Evolutionary conservation across 805 yeast species (phyloP), one percentile per base, ranked within the genome.

Genomic region (Candida palmyrensis): DNA sequence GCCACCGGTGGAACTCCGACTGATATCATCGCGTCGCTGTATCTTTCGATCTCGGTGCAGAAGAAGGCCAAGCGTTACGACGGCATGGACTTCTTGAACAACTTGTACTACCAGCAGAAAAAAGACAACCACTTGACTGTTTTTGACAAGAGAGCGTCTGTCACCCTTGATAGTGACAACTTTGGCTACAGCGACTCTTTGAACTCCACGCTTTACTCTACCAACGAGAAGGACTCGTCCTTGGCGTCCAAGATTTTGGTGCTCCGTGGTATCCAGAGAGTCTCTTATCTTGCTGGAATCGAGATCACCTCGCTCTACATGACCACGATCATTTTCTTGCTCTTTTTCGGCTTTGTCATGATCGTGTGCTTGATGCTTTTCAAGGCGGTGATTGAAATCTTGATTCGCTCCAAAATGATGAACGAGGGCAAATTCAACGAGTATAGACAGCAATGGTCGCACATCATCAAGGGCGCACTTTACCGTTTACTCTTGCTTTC

Each of bases 1-100:
- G 67, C 96, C 6, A 92, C 98, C 1, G 96, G 96, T 24, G 98
- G 98, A 37, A 55, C 71, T 1, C 78, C 94, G 1, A 81, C 96
- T 3, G 84, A 83, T 26, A 75, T 87, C 23, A 59, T 90, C 27
- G 62, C 73, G 6, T 78, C 87, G 48, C 57, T 70, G 41, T 73
- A 78, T 42, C 61, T 88, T 27, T 86, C 96, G 2, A 75, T 92
- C 35, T 81, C 92, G 10, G 96, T 88, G n/a, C 95, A 85, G 51
- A 82, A 82, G 45, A 47, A 46, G 31, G 41, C 47, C 23, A 62
- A 55, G 42, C 47, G 68, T 35, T 47, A 47, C 6, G 20, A 52
- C 10, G 39, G 45, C 4, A 38, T 47, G 6, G 48, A 48, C 3
- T 42, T 47, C 33, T 35, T 47, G 21, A 33, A 38, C 14, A 34